Conservation (phyloP, 306 rosid genomes). For the Malus sieversii region DNA sequence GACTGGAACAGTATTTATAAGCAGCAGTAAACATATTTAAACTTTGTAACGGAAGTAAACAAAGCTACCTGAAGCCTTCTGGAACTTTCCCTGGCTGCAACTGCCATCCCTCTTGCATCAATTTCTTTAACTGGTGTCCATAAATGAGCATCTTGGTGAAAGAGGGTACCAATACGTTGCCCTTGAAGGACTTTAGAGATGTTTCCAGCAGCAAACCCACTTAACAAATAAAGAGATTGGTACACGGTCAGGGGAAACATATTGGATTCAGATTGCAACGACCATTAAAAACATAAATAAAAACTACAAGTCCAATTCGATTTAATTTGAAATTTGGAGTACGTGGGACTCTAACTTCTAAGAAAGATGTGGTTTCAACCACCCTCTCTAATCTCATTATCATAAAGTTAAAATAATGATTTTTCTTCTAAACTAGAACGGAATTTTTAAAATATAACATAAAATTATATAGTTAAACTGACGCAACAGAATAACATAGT, state of each 20-base stretch:
- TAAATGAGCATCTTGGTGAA: conserved; percentile 80
- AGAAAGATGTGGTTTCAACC: neutral
- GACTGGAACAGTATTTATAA: neutral
- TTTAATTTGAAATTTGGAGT: neutral
- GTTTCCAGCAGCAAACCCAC: conserved; percentile 75
- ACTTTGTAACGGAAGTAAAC: neutral
- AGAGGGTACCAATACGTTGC: conserved; percentile 80
- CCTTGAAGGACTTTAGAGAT: conserved; percentile 82
- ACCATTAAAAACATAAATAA: neutral
- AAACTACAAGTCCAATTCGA: neutral
- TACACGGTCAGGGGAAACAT: neutral
- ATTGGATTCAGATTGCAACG: conserved; percentile 9
- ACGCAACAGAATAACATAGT: neutral
- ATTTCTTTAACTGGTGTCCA: conserved; percentile 60
- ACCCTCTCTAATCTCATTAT: neutral
- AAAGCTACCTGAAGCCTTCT: conserved; percentile 78
- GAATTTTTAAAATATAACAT: neutral
- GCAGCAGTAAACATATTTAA: neutral
- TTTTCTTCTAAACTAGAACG: neutral
- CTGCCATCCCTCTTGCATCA: conserved; percentile 85
- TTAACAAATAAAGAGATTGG: conserved; percentile 22
- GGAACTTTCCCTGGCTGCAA: conserved; percentile 95
- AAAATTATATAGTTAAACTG: neutral
- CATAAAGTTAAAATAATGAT: neutral
- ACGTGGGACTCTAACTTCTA: neutral